A percentile compares a stretch with the other conserved stretches of the same genome.
Conservation (phyloP, 164 flowering plant genomes). For the Vitis labrusca region DNA sequence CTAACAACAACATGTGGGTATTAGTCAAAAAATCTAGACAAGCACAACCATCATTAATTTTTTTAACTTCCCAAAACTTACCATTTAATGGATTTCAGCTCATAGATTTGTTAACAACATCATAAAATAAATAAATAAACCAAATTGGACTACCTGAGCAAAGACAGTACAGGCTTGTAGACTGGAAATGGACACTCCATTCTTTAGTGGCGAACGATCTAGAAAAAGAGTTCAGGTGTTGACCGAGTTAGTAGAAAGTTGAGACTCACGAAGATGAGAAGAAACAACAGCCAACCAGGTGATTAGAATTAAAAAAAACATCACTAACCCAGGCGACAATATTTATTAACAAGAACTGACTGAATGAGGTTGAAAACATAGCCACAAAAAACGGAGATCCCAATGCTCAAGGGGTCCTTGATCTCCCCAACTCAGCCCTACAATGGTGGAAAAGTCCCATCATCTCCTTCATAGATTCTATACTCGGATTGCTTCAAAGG, state of each 20-base stretch:
- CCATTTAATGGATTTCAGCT: constrained; percentile 9
- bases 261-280: neutral
- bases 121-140: neutral
- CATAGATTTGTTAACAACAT: neutral
- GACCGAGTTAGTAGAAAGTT: neutral
- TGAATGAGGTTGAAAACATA: neutral
- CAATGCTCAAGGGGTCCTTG: neutral
- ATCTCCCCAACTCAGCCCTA: neutral
- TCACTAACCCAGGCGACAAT: too few species aligned
- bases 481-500: neutral
- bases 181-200: neutral
- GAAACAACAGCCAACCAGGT: neutral
- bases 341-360: too few species aligned
- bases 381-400: neutral
- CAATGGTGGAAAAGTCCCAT: neutral
- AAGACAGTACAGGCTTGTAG: neutral
- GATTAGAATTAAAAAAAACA: neutral
- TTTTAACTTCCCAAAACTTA: constrained; percentile 23
- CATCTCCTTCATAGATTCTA: neutral
- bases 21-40: constrained; percentile 31
- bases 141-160: neutral
- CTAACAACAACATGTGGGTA: constrained; percentile 33
- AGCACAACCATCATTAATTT: constrained; percentile 19
- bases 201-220: neutral
- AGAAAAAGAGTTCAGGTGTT: neutral